phyloP scores from a whole-genome alignment of 2,329 filamentous ascomycete genomes.

The Phyllosticta citribraziliensis region DNA sequence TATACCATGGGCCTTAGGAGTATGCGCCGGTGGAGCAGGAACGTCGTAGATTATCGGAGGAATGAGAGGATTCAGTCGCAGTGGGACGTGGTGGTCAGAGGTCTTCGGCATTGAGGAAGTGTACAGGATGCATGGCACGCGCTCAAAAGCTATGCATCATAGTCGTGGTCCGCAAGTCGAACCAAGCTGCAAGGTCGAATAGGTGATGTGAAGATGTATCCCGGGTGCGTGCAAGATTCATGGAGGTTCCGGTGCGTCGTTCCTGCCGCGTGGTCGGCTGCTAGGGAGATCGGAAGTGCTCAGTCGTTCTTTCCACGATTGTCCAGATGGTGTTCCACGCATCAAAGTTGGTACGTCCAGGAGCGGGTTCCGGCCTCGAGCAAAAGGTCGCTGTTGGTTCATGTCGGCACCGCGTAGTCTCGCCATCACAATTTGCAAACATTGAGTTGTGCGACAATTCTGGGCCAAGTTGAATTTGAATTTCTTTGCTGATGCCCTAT shows the following conservation, averaged over 20 bases:
- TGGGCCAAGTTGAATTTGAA: too few relatives aligned
- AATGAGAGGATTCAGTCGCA: conserved; percentile 16
- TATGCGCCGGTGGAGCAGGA: conserved; percentile 2
- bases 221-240: background rate
- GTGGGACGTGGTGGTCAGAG: background rate
- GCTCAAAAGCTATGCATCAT: conserved; percentile 27
- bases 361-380: background rate
- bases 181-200: background rate
- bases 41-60: conserved; percentile 12
- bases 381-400: too few relatives aligned
- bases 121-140: conserved; percentile 22
- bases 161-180: conserved; percentile 11
- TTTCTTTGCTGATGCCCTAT: too few relatives aligned
- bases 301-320: background rate
- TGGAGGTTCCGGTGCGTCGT: background rate
- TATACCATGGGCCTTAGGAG: conserved; percentile 3
- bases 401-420: too few relatives aligned
- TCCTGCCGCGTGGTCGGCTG: background rate
- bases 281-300: background rate
- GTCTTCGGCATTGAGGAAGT: background rate
- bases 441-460: too few relatives aligned
- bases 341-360: background rate
- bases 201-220: background rate
- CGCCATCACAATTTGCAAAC: too few relatives aligned
- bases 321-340: background rate